A percentile compares a stretch with the other conserved stretches of the same genome.
phyloP scores from a whole-genome alignment of 2,329 filamentous ascomycete species.

The Alternaria angustiovoidea region DNA sequence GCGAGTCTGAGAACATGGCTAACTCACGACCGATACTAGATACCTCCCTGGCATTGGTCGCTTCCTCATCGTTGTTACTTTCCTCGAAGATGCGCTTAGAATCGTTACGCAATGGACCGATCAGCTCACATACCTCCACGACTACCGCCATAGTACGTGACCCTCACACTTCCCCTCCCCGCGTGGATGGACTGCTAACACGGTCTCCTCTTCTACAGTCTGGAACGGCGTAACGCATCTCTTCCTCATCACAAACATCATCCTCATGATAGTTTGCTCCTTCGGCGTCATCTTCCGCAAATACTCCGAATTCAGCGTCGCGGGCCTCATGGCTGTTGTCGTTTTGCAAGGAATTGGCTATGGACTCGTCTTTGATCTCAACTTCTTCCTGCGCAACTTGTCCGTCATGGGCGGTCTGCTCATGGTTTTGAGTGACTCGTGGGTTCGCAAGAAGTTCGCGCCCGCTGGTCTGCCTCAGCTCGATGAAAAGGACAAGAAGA shows the following conservation, averaged over 20 bases:
- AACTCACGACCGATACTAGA: constrained; percentile 58
- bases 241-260: constrained; percentile 89
- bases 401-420: constrained; percentile 96
- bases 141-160: constrained; percentile 84
- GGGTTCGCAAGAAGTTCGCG: constrained; percentile 96
- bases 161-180: not conserved
- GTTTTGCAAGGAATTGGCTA: constrained; percentile 94
- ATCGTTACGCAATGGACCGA: constrained; percentile 98
- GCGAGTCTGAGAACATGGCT: constrained; percentile 24
- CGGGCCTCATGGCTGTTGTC: constrained; percentile 88
- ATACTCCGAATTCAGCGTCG: constrained; percentile 91
- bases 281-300: constrained; percentile 88
- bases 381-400: constrained; percentile 99
- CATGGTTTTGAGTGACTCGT: constrained; percentile 98
- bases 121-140: constrained; percentile 89
- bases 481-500: constrained; percentile 99
- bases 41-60: constrained; percentile 95
- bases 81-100: constrained; percentile 93
- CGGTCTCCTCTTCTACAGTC: constrained; percentile 62
- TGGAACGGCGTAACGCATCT: constrained; percentile 87
- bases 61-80: constrained; percentile 97
- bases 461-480: constrained; percentile 92
- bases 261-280: constrained; percentile 86
- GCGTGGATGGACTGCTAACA: constrained; percentile 28
- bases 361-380: constrained; percentile 97